Base-by-base conservation (phyloP, 352 stramenopile genomes). In the Phytopythium vexans region DNA sequence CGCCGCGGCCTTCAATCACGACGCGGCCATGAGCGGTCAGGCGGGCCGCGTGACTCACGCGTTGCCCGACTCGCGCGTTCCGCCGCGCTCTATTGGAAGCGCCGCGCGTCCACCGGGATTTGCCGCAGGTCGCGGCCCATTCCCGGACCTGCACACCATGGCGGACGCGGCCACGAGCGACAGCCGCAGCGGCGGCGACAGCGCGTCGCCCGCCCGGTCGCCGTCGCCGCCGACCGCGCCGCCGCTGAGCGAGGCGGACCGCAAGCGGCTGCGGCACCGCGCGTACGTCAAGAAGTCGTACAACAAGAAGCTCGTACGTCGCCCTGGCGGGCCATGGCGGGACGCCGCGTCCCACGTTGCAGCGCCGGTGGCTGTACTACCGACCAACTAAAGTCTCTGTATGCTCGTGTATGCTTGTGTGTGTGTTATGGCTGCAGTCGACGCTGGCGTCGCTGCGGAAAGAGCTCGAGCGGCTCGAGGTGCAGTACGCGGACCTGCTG, bases 281-380 rank as follows among this genome's bases (percentile, higher is more conserved):
- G 73, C 84, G 50, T 86, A 87, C 58, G 78, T 87, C 42, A 82
- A 81, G 45, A 76, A 74, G 52, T 87, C 75, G 41, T 87, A 89
- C 64, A 80, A 76, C 40, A 86, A 86, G 68, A 87, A 89, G 44
- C 66, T 84, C 46, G 78, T 87, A 77, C 56, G 66, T 75, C 3
- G 21, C 21, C n/a, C n/a, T n/a, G n/a, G 21, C 21, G 21, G 21
- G 21, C 16, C 35, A 3, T 49, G 31, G 4, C 12, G 43, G 21
- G 21, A 27, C 21, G 21, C 21, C 21, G 21, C 21, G 21, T 27
- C 21, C 21, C 21, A 27, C 21, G 21, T 27, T 27, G 21, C 21
- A 27, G 21, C 21, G 21, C 21, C 21, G 21, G 4, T 31, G 39
- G 21, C 8, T 34, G 5, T 49, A 6, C 32, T 11, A 50, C 3